Conservation (phyloP, 768 basidiomycete species). For the Termitomyces sp. region DNA sequence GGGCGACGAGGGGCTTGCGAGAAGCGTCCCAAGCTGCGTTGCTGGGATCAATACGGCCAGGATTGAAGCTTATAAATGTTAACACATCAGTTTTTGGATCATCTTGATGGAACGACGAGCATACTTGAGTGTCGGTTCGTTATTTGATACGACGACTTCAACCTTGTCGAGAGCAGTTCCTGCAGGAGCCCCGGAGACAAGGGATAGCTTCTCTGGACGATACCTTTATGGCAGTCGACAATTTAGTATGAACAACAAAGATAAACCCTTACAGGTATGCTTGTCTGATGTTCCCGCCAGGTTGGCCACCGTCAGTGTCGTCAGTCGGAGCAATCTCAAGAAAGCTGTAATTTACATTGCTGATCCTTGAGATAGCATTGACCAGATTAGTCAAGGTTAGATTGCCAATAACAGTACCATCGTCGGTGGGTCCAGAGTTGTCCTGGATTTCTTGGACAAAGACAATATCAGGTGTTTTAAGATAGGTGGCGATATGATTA, state of each 20-base stretch:
- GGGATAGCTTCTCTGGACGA: constrained; percentile 41
- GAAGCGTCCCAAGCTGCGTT: constrained; percentile 49
- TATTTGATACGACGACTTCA: constrained; percentile 24
- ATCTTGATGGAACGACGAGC: constrained; percentile 2
- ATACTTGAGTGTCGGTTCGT: constrained; percentile 37
- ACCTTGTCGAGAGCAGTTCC: constrained; percentile 45
- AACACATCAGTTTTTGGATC: not conserved
- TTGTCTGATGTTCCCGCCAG: constrained; percentile 59
- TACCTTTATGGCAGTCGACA: constrained; percentile 23
- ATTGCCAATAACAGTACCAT: constrained; percentile 49
- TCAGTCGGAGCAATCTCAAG: constrained; percentile 47
- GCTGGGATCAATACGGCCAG: constrained; percentile 55
- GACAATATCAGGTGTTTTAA: constrained; percentile 50
- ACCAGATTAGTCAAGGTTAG: constrained; percentile 45
- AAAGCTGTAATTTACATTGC: constrained; percentile 41
- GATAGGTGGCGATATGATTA: constrained; percentile 41
- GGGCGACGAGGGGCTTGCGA: constrained; percentile 55
- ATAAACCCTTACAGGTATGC: constrained; percentile 42
- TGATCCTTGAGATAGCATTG: constrained; percentile 38
- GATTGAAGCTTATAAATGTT: constrained; percentile 44
- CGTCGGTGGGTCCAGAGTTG: constrained; percentile 44
- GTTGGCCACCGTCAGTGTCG: constrained; percentile 51
- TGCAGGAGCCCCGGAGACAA: constrained; percentile 37
- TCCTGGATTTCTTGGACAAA: constrained; percentile 65
- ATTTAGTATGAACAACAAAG: not conserved